Evolutionary conservation across 257 asterid species (phyloP).

Genomic region (Nicotiana benthamiana): DNA sequence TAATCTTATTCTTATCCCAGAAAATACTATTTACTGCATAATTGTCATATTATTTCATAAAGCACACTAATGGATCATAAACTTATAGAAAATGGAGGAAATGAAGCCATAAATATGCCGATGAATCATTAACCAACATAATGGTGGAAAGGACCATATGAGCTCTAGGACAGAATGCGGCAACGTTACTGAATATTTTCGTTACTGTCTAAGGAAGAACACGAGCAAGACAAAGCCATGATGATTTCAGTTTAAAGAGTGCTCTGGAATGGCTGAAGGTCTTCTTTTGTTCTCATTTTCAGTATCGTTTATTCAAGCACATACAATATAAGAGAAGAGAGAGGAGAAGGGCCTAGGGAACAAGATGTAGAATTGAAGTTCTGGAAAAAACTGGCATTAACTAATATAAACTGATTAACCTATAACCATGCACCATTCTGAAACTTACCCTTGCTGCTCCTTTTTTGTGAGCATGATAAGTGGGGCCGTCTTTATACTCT

Average conservation of each 20-base stretch:
- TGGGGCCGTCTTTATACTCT: constrained; percentile 93
- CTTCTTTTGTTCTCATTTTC: background rate
- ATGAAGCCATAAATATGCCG: background rate
- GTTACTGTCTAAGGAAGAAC: background rate
- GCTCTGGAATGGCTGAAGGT: background rate
- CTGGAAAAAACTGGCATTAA: background rate
- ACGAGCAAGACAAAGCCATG: background rate
- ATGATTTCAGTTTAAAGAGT: background rate
- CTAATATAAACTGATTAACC: background rate
- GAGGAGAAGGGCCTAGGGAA: background rate
- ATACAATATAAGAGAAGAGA: background rate
- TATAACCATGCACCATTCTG: background rate
- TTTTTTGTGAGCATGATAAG: constrained; percentile 83
- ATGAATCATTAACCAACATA: background rate
- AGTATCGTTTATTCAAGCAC: background rate
- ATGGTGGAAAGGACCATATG: background rate
- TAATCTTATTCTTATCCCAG: background rate
- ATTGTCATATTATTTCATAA: background rate
- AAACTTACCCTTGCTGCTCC: constrained; percentile 91
- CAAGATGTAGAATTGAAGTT: background rate
- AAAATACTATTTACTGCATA: background rate
- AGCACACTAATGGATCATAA: background rate
- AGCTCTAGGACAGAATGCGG: background rate
- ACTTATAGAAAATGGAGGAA: background rate
- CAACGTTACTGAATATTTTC: too few relatives aligned